Conservation (phyloP, 1,139 yeast species). For the Scheffersomyces segobiensis region DNA sequence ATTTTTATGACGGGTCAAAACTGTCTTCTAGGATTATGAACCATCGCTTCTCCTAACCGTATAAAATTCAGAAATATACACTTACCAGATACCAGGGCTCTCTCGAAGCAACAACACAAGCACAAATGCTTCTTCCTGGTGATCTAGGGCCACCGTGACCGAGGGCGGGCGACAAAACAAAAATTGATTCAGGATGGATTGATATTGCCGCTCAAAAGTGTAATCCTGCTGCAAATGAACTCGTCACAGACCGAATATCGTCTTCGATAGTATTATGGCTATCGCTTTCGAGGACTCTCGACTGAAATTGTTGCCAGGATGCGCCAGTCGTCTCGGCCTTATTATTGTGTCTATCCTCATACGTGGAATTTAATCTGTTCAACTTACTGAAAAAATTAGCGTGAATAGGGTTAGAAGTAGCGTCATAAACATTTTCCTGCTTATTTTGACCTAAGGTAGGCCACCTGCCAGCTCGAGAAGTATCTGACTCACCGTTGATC, state of each 20-base stretch:
- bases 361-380: slow-evolving; percentile 26
- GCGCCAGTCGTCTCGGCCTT: neutral
- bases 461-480: slow-evolving; percentile 22
- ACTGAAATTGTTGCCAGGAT: neutral
- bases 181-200: neutral
- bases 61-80: too few species aligned
- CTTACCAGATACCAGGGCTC: neutral
- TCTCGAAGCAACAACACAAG: neutral
- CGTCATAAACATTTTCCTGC: slow-evolving; percentile 12
- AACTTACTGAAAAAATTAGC: slow-evolving; percentile 46
- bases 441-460: slow-evolving; percentile 29
- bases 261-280: slow-evolving; percentile 36
- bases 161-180: neutral
- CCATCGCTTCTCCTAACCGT: neutral
- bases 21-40: neutral
- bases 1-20: neutral
- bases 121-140: neutral
- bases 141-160: neutral
- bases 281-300: neutral
- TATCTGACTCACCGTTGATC: neutral
- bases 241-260: slow-evolving; percentile 48
- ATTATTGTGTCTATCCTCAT: slow-evolving; percentile 23
- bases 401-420: slow-evolving; percentile 27
- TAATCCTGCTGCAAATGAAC: slow-evolving; percentile 48
- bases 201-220: slow-evolving; percentile 4